These are phyloP conservation scores for Noccaea caerulescens DNA, from an alignment of 345 rosid genomes.

Conservation along the genomic window DNA sequence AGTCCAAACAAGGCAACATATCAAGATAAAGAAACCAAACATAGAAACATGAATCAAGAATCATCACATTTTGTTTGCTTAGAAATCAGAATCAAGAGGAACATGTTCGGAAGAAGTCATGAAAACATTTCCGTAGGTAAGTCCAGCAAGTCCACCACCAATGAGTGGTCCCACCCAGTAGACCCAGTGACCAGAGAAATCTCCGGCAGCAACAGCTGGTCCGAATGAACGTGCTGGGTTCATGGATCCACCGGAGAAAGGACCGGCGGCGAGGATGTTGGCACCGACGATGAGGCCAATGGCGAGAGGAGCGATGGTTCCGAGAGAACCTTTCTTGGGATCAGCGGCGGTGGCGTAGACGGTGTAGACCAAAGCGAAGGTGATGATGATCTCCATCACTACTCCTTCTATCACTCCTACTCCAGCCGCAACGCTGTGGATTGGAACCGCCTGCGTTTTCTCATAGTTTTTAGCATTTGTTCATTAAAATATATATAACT, in stretches of 20 bases:
- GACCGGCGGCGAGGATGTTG: conserved; percentile 94
- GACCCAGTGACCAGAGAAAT: conserved; percentile 89
- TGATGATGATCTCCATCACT: conserved; percentile 87
- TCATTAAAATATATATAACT: background rate
- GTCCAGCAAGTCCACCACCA: conserved; percentile 90
- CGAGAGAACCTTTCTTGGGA: conserved; percentile 90
- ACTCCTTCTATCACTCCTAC: conserved; percentile 80
- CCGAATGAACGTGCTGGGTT: conserved; percentile 98
- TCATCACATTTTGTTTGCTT: conserved; percentile 11
- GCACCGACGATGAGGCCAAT: conserved; percentile 96
- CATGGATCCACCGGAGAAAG: conserved; percentile 97
- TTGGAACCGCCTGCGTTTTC: conserved; percentile 64
- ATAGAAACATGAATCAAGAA: conserved; percentile 34
- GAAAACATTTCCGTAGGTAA: conserved; percentile 69
- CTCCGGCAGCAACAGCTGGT: conserved; percentile 83
- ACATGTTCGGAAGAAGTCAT: conserved; percentile 56
- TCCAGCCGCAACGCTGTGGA: conserved; percentile 79
- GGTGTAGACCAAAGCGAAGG: conserved; percentile 90
- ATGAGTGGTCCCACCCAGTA: conserved; percentile 93
- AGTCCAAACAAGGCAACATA: conserved; percentile 20
- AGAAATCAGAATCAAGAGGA: conserved; percentile 48
- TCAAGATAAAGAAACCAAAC: conserved; percentile 23
- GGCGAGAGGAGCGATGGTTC: conserved; percentile 88
- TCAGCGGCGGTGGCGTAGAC: conserved; percentile 97
- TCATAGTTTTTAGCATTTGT: conserved; percentile 19